Conservation (phyloP, 192 early-diverging fungal genomes). For the Cladochytrium replicatum region DNA sequence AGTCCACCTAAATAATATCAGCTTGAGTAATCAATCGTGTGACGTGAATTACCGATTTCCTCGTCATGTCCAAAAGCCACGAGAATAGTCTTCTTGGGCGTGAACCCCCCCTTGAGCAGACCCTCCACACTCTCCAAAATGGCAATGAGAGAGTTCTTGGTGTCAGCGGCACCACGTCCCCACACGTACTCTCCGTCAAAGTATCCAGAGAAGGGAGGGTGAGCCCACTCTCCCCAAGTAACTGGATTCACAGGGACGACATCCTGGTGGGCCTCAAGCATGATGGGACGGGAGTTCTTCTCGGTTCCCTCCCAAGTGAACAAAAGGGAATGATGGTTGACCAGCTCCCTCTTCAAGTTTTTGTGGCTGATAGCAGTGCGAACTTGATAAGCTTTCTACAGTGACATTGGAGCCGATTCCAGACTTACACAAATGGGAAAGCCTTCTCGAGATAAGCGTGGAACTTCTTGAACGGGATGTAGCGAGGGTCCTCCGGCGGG, state of each 20-base stretch:
- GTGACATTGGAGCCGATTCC: no score
- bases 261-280: constrained; percentile 25
- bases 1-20: no score
- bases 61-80: constrained; percentile 34
- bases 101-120: constrained; percentile 14
- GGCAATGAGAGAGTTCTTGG: constrained; percentile 13
- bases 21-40: no score
- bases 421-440: constrained; percentile 21
- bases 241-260: constrained; percentile 17
- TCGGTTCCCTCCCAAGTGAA: constrained; percentile 27
- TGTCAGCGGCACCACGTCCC: constrained; percentile 28
- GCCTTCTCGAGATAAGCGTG: constrained; percentile 5
- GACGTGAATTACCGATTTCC: constrained; percentile 27
- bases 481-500: constrained; percentile 3
- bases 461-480: constrained; percentile 4
- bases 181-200: constrained; percentile 19
- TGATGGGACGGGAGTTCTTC: constrained; percentile 9
- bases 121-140: constrained; percentile 24
- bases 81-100: constrained; percentile 14
- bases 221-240: constrained; percentile 18
- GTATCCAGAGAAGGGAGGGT: constrained; percentile 23
- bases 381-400: no score
- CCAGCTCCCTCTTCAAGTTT: constrained; percentile 7
- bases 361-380: no score
- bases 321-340: constrained; percentile 27